Evolutionary conservation across 163 green algal genomes (phyloP).

Genomic region (Chlorella variabilis): DNA sequence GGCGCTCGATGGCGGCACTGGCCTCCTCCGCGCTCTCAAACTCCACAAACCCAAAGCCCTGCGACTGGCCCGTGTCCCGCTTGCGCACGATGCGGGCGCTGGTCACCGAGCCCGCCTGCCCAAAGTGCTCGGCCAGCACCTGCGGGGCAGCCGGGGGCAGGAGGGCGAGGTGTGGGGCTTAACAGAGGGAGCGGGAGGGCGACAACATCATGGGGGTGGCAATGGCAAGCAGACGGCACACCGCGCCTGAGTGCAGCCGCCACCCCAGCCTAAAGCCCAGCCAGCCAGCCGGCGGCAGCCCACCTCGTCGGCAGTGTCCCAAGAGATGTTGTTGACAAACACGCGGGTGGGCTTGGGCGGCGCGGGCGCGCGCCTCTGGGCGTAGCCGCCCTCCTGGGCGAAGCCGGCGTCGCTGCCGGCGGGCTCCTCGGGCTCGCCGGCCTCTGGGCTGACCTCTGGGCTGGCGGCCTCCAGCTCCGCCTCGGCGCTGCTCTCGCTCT

Average conservation of each 20-base stretch:
- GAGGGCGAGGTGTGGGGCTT: neutral
- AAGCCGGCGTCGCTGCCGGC: too few species aligned
- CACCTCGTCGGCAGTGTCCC: neutral
- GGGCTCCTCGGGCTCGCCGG: too few species aligned
- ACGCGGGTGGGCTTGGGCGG: neutral
- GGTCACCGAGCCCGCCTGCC: neutral
- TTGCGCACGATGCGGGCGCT: neutral
- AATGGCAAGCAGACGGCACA: neutral
- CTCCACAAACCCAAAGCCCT: constrained; percentile 91
- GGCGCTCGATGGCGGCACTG: constrained; percentile 72
- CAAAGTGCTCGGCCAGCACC: neutral
- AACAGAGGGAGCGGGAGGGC: too few species aligned
- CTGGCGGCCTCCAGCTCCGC: too few species aligned
- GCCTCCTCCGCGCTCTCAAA: constrained; percentile 88
- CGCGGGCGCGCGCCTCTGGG: too few species aligned
- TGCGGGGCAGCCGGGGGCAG: neutral
- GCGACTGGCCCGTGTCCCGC: neutral
- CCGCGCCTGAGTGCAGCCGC: neutral
- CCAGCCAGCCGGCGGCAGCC: neutral
- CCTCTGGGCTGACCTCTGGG: too few species aligned
- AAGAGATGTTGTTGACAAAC: neutral
- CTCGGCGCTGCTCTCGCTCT: neutral
- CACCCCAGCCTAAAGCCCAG: too few species aligned
- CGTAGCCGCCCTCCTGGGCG: too few species aligned
- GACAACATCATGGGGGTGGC: too few species aligned